These are phyloP conservation scores for Podospora pseudocomata DNA, from an alignment of 495 filamentous ascomycete species.

Conservation along the genomic window DNA sequence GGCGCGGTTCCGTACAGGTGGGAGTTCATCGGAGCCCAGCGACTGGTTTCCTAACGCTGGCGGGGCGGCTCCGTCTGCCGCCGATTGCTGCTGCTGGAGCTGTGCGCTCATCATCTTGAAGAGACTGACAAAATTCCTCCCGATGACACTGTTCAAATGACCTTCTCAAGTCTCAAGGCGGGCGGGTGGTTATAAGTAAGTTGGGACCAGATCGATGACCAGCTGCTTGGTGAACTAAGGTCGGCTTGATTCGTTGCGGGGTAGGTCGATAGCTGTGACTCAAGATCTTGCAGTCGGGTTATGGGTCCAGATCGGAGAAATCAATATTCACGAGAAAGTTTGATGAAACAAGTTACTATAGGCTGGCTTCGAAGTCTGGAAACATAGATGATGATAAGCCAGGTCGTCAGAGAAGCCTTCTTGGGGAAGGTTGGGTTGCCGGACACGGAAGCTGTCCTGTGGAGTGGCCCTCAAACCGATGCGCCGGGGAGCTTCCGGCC, in stretches of 20 bases:
- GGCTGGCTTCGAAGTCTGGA: background rate
- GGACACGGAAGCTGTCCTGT: background rate
- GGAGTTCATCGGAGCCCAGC: background rate
- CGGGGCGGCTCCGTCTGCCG: slow-evolving; percentile 6
- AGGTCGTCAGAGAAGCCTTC: too few species aligned
- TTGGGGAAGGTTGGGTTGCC: background rate
- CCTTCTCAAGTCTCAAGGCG: too few species aligned
- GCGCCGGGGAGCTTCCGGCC: background rate
- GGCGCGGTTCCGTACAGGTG: slow-evolving; percentile 62
- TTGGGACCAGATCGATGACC: too few species aligned
- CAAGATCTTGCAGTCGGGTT: background rate
- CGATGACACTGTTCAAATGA: background rate
- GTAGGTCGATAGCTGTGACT: background rate
- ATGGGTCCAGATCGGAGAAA: background rate
- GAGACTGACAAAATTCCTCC: background rate
- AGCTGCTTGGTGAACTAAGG: background rate
- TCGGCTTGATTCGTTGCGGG: background rate
- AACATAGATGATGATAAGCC: background rate
- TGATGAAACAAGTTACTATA: background rate
- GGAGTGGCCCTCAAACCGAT: background rate
- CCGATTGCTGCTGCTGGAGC: slow-evolving; percentile 21
- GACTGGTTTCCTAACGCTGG: background rate
- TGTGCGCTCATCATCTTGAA: slow-evolving; percentile 30
- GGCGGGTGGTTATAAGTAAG: too few species aligned
- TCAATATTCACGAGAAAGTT: background rate